A percentile compares a stretch with the other conserved stretches of the same genome.
Evolutionary conservation across 768 basidiomycete genomes (phyloP).

Genomic region (Phaeotremella fagi): DNA sequence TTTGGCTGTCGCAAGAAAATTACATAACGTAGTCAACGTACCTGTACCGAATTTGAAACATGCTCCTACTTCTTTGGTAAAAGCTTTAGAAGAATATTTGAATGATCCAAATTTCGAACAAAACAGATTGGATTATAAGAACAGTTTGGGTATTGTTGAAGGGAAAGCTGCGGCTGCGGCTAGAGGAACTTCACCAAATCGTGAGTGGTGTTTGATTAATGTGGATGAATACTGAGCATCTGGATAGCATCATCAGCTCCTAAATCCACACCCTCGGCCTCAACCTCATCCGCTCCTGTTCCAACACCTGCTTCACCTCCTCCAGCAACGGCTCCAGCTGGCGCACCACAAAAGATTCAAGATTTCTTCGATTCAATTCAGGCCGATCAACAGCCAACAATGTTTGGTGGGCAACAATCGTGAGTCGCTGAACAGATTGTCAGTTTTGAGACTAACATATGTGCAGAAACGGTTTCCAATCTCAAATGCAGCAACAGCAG

Average conservation of each 20-base stretch:
- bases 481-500: conserved; percentile 49
- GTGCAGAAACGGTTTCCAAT: conserved; percentile 6
- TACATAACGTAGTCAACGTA: conserved; percentile 88
- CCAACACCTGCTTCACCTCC: conserved; percentile 13
- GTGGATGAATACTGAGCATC: not conserved
- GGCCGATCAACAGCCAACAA: conserved; percentile 57
- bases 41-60: conserved; percentile 91
- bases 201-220: conserved; percentile 7
- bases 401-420: conserved; percentile 37
- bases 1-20: conserved; percentile 81
- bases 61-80: conserved; percentile 87
- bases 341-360: conserved; percentile 53
- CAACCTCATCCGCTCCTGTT: conserved; percentile 30
- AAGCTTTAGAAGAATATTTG: conserved; percentile 89
- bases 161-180: conserved; percentile 26
- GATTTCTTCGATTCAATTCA: conserved; percentile 93
- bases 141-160: conserved; percentile 67
- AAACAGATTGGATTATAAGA: conserved; percentile 85
- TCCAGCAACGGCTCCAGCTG: conserved; percentile 39
- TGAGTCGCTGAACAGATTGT: conserved; percentile 40
- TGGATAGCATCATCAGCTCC: conserved; percentile 4
- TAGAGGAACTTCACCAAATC: conserved; percentile 17
- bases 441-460: conserved; percentile 19
- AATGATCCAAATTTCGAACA: conserved; percentile 95
- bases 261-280: conserved; percentile 19